Conservation (phyloP, 208 protist genomes). For the Endotrypanum monterogeii region DNA sequence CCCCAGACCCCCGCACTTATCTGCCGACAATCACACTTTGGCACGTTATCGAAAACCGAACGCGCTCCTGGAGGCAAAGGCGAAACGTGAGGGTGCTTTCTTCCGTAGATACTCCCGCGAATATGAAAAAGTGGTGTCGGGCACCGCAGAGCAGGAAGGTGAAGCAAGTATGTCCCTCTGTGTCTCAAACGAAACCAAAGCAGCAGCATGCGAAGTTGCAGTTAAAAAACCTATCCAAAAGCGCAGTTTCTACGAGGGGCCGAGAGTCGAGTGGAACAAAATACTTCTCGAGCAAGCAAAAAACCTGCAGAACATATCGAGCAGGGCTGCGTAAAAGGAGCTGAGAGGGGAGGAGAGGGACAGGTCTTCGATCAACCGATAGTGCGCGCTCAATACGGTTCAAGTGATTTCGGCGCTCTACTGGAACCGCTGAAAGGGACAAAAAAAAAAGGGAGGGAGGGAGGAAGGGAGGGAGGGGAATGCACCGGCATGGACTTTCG, state of each 20-base stretch:
- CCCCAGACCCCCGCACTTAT: conserved; percentile 34
- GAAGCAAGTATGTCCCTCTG: conserved; percentile 24
- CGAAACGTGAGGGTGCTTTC: conserved; percentile 29
- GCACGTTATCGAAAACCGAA: conserved; percentile 33
- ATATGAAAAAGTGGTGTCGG: conserved; percentile 35
- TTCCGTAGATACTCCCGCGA: conserved; percentile 50
- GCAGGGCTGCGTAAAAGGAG: neutral
- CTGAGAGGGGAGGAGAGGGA: no score
- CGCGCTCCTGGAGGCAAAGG: conserved; percentile 43
- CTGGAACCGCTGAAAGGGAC: neutral
- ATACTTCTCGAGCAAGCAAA: conserved; percentile 26
- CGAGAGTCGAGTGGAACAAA: conserved; percentile 26
- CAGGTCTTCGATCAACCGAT: no score
- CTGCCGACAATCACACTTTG: conserved; percentile 18
- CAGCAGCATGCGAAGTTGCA: conserved; percentile 28
- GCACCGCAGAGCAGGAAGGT: conserved; percentile 24
- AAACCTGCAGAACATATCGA: neutral
- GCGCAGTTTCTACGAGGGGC: conserved; percentile 36
- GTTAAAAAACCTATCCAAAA: conserved; percentile 34
- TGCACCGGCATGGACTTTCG: neutral
- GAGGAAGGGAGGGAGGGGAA: neutral
- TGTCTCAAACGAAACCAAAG: conserved; percentile 12
- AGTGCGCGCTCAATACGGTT: no score
- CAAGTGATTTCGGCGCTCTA: no score
- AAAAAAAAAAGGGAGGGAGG: neutral